Percentiles rank a stretch among this genome's conserved stretches.
These are phyloP conservation scores for Solanum hybrid DNA, from an alignment of 305 asterid species.

Conservation along the genomic window DNA sequence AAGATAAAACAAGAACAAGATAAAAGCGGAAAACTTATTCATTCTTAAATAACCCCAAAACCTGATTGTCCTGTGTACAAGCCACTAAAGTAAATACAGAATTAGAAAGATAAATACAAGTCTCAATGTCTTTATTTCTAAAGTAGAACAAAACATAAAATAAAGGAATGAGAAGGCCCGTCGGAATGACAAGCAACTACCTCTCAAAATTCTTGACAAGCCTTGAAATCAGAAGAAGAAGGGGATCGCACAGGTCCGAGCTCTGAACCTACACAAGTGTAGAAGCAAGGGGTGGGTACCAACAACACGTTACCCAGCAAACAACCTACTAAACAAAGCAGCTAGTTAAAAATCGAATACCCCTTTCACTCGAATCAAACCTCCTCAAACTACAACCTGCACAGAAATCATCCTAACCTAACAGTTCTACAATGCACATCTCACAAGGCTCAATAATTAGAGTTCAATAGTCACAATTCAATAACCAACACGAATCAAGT, in stretches of 20 bases:
- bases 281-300: not conserved
- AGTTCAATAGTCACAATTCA: not conserved
- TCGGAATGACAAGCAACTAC: not conserved
- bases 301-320: too few relatives aligned
- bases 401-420: not conserved
- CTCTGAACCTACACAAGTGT: not conserved
- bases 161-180: not conserved
- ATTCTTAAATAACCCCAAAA: not conserved
- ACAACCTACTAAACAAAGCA: not conserved
- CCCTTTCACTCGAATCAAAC: not conserved
- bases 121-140: not conserved
- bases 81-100: not conserved
- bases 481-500: not conserved
- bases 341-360: not conserved
- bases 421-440: not conserved
- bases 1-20: not conserved
- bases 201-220: not conserved
- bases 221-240: too few relatives aligned
- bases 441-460: not conserved
- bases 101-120: not conserved
- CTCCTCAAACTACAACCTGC: not conserved
- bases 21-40: not conserved
- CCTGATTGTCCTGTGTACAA: not conserved
- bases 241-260: not conserved
- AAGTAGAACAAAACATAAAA: not conserved